Conservation (phyloP, 225 moss, liverwort and hornwort genomes). For the Asterella californica region DNA sequence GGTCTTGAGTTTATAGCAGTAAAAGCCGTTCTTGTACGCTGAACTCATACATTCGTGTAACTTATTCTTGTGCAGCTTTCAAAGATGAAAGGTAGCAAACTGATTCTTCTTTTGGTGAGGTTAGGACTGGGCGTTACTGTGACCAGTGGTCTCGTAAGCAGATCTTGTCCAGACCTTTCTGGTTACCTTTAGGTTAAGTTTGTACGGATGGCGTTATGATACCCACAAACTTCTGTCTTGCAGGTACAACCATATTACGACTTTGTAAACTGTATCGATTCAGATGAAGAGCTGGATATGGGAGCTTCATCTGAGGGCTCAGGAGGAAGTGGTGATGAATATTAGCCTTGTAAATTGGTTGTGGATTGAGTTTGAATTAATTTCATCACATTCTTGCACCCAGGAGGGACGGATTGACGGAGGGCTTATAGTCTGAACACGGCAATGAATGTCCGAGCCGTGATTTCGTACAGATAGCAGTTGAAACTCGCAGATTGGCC, state of each 20-base stretch:
- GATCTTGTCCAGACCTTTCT: not conserved
- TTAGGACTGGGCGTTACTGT: not conserved
- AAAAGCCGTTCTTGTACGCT: too few relatives aligned
- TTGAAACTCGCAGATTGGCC: not conserved
- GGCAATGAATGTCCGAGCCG: not conserved
- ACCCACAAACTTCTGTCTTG: not conserved
- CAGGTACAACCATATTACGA: constrained; percentile 94
- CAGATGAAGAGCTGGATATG: constrained; percentile 89
- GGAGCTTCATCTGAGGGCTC: constrained; percentile 72
- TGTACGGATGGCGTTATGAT: too few relatives aligned
- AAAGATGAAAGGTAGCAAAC: not conserved
- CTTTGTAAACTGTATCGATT: constrained; percentile 88
- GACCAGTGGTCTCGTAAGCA: not conserved
- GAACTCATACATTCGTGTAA: too few relatives aligned
- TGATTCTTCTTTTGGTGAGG: not conserved
- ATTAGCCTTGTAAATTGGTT: constrained; percentile 30
- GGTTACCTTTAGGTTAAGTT: not conserved
- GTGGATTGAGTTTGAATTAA: not conserved
- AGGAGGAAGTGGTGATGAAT: constrained; percentile 67
- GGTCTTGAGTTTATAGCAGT: not conserved
- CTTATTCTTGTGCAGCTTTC: not conserved
- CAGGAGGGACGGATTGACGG: not conserved
- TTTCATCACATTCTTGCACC: not conserved
- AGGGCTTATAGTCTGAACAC: not conserved
- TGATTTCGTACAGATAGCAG: not conserved